phyloP scores from a whole-genome alignment of 225 moss, liverwort and hornwort genomes.

The Lunularia cruciata region DNA sequence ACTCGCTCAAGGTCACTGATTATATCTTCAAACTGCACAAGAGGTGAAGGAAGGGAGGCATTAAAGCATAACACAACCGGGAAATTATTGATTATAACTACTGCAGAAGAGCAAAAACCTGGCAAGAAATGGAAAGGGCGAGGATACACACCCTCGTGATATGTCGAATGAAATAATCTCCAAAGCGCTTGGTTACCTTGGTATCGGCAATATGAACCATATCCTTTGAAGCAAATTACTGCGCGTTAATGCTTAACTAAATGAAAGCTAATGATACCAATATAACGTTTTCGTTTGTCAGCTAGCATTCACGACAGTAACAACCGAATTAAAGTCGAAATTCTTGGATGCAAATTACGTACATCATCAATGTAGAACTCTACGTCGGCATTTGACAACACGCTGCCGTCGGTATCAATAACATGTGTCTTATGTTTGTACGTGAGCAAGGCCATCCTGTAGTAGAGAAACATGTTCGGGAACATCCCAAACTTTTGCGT shows the following conservation, averaged over 20 bases:
- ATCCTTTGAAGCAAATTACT: conserved; percentile 68
- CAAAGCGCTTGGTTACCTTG: conserved; percentile 88
- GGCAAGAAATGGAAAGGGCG: neutral
- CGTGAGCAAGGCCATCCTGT: conserved; percentile 79
- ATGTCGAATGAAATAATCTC: conserved; percentile 94
- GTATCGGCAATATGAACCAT: conserved; percentile 96
- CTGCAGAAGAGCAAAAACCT: too few species aligned
- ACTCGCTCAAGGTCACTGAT: conserved; percentile 73
- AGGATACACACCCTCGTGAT: conserved; percentile 61
- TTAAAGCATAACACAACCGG: neutral
- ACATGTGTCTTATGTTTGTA: conserved; percentile 98
- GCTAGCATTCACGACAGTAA: too few species aligned
- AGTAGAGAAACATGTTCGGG: neutral
- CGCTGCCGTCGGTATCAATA: conserved; percentile 79
- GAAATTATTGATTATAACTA: neutral
- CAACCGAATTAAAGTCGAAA: too few species aligned
- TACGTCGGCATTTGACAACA: conserved; percentile 90
- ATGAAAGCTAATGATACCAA: too few species aligned
- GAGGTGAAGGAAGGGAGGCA: conserved; percentile 3
- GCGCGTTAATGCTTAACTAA: too few species aligned
- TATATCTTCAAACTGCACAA: conserved; percentile 77
- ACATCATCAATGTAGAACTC: conserved; percentile 92
- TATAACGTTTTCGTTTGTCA: too few species aligned
- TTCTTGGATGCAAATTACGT: conserved; percentile 23
- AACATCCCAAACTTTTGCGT: neutral